A percentile compares a stretch with the other conserved stretches of the same genome.
Evolutionary conservation across 768 basidiomycete species (phyloP).

Genomic region (Leccinum rimulosum): DNA sequence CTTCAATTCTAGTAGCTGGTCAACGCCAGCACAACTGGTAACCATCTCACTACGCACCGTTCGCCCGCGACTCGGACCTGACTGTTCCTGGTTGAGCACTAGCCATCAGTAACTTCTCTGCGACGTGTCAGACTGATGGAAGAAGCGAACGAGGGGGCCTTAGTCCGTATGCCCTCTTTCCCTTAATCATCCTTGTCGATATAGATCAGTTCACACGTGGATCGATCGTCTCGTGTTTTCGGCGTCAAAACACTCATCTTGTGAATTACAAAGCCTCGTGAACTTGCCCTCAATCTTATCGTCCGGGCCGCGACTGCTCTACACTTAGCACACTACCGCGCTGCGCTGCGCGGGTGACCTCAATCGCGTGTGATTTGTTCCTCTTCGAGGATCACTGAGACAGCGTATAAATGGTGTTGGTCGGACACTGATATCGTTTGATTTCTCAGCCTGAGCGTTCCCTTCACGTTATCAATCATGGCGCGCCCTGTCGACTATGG

Average conservation of each 20-base stretch:
- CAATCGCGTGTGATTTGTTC: slow-evolving; percentile 1
- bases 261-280: not conserved
- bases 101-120: not conserved
- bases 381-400: not conserved
- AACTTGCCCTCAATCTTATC: slow-evolving; percentile 4
- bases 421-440: not conserved
- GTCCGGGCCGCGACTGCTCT: not conserved
- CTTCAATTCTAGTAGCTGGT: not conserved
- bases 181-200: not conserved
- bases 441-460: not conserved
- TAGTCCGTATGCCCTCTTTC: not conserved
- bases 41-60: slow-evolving; percentile 1
- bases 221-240: slow-evolving; percentile 1
- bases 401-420: slow-evolving; percentile 3
- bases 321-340: not conserved
- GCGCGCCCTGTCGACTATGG: slow-evolving; percentile 26
- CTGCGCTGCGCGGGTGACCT: not conserved
- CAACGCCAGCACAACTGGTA: not conserved
- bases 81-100: not conserved
- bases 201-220: slow-evolving; percentile 4
- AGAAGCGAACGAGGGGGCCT: not conserved
- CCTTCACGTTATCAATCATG: slow-evolving; percentile 15
- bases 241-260: not conserved
- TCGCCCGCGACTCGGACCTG: not conserved
- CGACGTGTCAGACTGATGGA: not conserved